phyloP scores from a whole-genome alignment of 148 eudicot genomes.

The Fagopyrum homotropicum region DNA sequence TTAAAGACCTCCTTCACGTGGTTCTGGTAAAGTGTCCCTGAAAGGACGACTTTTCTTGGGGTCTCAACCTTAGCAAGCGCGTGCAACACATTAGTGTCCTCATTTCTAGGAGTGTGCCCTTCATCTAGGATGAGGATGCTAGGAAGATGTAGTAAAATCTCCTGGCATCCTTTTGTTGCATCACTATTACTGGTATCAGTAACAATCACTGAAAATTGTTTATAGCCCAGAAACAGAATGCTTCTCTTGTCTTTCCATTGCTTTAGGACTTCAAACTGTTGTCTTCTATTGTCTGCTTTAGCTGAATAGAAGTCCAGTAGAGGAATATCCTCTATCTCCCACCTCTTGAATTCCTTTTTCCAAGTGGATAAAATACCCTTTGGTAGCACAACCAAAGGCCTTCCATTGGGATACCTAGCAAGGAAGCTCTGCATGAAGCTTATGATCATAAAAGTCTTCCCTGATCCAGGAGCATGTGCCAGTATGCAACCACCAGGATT shows the following conservation, averaged over 20 bases:
- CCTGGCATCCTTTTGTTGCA: constrained; percentile 53
- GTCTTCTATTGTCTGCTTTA: constrained; percentile 69
- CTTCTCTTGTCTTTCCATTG: constrained; percentile 64
- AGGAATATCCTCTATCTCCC: constrained; percentile 90
- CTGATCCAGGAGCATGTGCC: constrained; percentile 98
- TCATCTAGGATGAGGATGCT: constrained; percentile 75
- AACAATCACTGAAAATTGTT: constrained; percentile 67
- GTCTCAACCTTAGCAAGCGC: constrained; percentile 72
- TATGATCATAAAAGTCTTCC: constrained; percentile 91
- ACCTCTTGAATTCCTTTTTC: constrained; percentile 78
- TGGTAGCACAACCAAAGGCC: constrained; percentile 83
- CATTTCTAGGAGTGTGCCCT: constrained; percentile 92
- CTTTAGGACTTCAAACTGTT: constrained; percentile 64
- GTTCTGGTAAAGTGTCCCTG: constrained; percentile 92
- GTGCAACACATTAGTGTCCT: constrained; percentile 65
- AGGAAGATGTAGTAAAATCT: constrained; percentile 47
- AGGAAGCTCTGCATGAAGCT: constrained; percentile 90
- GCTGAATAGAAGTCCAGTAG: constrained; percentile 70
- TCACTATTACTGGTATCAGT: constrained; percentile 41
- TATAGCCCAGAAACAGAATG: constrained; percentile 72
- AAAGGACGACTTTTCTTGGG: constrained; percentile 82
- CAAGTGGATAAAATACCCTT: constrained; percentile 72
- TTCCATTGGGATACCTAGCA: constrained; percentile 68
- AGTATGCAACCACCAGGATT: constrained; percentile 91
- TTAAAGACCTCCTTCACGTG: constrained; percentile 89